phyloP scores from a whole-genome alignment of 768 basidiomycete species.

The Dacryopinax spathularia region DNA sequence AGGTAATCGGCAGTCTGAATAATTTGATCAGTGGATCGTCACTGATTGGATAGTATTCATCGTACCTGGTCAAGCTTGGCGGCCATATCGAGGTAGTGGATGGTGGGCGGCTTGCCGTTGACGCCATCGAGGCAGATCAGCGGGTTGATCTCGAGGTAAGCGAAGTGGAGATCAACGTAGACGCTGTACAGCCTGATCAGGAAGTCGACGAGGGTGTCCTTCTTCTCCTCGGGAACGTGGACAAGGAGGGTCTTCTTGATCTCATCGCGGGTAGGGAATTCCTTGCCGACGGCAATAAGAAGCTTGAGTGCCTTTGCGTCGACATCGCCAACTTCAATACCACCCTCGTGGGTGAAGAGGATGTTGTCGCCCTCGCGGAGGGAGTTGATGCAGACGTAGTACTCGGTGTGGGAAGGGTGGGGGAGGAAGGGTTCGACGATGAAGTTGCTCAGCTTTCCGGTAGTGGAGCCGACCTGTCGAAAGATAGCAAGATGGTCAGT shows the following conservation, averaged over 20 bases:
- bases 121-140: constrained; percentile 82
- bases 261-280: constrained; percentile 69
- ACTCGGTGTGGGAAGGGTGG: constrained; percentile 84
- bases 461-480: constrained; percentile 72
- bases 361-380: constrained; percentile 88
- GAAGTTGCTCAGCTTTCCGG: constrained; percentile 93
- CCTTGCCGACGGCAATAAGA: constrained; percentile 55
- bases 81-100: constrained; percentile 98
- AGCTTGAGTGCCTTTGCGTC: constrained; percentile 92
- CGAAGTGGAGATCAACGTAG: constrained; percentile 97
- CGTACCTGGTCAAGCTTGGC: constrained; percentile 86
- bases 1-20: constrained; percentile 78
- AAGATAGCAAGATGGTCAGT: background rate
- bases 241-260: constrained; percentile 64
- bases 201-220: constrained; percentile 90
- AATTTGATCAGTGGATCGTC: background rate
- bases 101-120: constrained; percentile 52
- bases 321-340: constrained; percentile 97
- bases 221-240: constrained; percentile 61
- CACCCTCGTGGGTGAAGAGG: constrained; percentile 97
- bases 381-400: constrained; percentile 97
- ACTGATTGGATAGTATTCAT: background rate
- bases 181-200: constrained; percentile 88
- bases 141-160: constrained; percentile 99
- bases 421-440: constrained; percentile 99